Conservation (phyloP, 2,329 filamentous ascomycete species). For the Acephala macrosclerotiorum region DNA sequence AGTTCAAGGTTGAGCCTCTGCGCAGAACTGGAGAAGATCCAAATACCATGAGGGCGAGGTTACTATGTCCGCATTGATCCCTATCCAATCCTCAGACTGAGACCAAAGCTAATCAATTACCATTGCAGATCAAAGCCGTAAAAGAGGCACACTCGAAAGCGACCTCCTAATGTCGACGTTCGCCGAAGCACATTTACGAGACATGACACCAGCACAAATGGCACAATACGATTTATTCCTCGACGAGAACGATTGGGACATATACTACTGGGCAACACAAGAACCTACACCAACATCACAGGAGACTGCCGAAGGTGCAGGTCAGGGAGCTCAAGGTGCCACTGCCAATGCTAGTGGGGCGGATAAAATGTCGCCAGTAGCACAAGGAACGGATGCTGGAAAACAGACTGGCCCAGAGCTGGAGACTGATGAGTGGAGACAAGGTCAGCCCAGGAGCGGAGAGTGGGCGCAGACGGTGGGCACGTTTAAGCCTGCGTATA, state of each 20-base stretch:
- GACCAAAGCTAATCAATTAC: conserved; percentile 15
- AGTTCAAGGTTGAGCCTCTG: conserved; percentile 90
- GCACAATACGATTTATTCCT: conserved; percentile 89
- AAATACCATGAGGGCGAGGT: conserved; percentile 85
- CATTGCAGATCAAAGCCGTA: conserved; percentile 88
- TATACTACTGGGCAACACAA: conserved; percentile 99
- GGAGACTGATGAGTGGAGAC: conserved; percentile 43
- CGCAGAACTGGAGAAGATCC: conserved; percentile 83
- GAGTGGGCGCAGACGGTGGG: conserved; percentile 98
- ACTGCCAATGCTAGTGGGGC: conserved; percentile 33
- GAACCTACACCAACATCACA: conserved; percentile 67
- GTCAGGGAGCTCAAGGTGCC: conserved; percentile 45
- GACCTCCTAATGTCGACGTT: conserved; percentile 97
- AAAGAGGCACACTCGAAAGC: conserved; percentile 93
- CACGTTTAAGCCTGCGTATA: conserved; percentile 91
- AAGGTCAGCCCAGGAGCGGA: conserved; percentile 57
- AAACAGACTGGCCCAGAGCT: conserved; percentile 40
- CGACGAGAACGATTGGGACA: conserved; percentile 99
- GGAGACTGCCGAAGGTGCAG: conserved; percentile 61
- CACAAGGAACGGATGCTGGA: conserved; percentile 40
- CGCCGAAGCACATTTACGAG: conserved; percentile 77
- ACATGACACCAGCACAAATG: conserved; percentile 78
- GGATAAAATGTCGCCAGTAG: conserved; percentile 26
- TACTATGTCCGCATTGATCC: conserved; percentile 62
- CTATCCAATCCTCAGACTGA: background rate